Percentiles rank a stretch among this genome's conserved stretches.
Evolutionary conservation across 768 basidiomycete species (phyloP).

Genomic region (Termitomyces sp.): DNA sequence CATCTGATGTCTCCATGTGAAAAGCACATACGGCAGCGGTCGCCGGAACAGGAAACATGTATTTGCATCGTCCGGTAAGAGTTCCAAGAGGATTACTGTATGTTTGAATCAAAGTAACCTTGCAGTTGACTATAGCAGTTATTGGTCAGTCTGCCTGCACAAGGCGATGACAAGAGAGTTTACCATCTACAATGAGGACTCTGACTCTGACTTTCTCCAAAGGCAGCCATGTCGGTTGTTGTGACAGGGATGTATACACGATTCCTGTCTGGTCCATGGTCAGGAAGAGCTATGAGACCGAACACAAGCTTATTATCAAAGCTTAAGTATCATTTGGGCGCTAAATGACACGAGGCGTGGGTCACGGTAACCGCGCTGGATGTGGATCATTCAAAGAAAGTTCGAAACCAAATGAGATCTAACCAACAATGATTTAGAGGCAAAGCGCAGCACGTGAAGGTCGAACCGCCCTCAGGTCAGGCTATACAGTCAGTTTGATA

Average conservation of each 20-base stretch:
- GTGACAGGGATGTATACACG: conserved; percentile 8
- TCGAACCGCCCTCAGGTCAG: no score
- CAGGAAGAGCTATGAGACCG: neutral
- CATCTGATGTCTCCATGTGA: conserved; percentile 40
- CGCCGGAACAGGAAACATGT: conserved; percentile 56
- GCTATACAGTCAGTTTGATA: no score
- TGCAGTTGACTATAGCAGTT: conserved; percentile 28
- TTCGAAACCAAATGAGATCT: no score
- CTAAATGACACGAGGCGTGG: conserved; percentile 1
- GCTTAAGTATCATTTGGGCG: conserved; percentile 1
- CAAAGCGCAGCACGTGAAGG: no score
- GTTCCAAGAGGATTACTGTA: conserved; percentile 32
- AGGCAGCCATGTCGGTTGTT: conserved; percentile 22
- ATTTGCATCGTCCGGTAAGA: conserved; percentile 42
- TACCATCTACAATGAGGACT: conserved; percentile 41
- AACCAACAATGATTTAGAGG: no score
- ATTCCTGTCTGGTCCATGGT: conserved; percentile 14
- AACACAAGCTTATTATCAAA: neutral
- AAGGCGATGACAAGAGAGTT: conserved; percentile 1
- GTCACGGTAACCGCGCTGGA: neutral
- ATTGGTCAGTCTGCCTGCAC: neutral
- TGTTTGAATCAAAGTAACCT: conserved; percentile 34
- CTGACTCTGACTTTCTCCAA: conserved; percentile 37
- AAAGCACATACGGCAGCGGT: conserved; percentile 53
- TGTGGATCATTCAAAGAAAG: no score